Evolutionary conservation across 1,284 basidiomycete genomes (phyloP).

Genomic region (Pseudomicrostroma phylloplanum): DNA sequence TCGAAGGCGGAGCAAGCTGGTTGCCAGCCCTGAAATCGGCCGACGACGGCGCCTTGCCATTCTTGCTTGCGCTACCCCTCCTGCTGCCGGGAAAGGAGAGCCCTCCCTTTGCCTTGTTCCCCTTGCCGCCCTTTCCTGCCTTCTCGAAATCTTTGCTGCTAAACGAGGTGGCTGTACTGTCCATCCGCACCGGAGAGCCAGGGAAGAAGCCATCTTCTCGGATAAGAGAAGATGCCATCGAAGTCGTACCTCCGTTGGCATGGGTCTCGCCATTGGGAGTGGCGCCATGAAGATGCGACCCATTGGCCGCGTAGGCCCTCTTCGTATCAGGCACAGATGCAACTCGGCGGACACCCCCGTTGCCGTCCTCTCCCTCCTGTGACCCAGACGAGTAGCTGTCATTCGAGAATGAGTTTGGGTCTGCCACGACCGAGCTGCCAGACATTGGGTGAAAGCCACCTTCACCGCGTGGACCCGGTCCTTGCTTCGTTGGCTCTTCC

Average conservation of each 20-base stretch:
- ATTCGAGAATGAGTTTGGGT: constrained; percentile 40
- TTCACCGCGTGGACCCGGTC: neutral
- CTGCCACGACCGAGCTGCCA: constrained; percentile 35
- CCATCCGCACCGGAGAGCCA: constrained; percentile 43
- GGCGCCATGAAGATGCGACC: constrained; percentile 53
- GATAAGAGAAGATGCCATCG: constrained; percentile 2
- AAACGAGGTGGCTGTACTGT: constrained; percentile 41
- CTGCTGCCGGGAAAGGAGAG: constrained; percentile 11
- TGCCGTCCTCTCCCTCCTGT: constrained; percentile 1
- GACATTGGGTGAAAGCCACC: constrained; percentile 28
- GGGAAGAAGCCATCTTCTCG: constrained; percentile 29
- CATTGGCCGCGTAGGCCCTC: constrained; percentile 5
- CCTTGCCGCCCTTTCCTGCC: constrained; percentile 11
- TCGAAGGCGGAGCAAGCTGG: constrained; percentile 13
- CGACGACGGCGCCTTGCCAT: neutral
- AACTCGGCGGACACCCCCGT: constrained; percentile 2
- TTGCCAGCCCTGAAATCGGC: constrained; percentile 2
- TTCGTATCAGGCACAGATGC: neutral
- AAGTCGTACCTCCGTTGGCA: constrained; percentile 7
- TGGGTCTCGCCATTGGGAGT: constrained; percentile 17
- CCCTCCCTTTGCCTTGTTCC: constrained; percentile 28
- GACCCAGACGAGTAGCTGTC: constrained; percentile 33
- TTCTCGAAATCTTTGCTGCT: constrained; percentile 46
- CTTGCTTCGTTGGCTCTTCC: neutral
- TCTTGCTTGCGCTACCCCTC: constrained; percentile 5